These are phyloP conservation scores for Penicillium arizonense DNA, from an alignment of 495 filamentous ascomycete genomes.

Conservation along the genomic window DNA sequence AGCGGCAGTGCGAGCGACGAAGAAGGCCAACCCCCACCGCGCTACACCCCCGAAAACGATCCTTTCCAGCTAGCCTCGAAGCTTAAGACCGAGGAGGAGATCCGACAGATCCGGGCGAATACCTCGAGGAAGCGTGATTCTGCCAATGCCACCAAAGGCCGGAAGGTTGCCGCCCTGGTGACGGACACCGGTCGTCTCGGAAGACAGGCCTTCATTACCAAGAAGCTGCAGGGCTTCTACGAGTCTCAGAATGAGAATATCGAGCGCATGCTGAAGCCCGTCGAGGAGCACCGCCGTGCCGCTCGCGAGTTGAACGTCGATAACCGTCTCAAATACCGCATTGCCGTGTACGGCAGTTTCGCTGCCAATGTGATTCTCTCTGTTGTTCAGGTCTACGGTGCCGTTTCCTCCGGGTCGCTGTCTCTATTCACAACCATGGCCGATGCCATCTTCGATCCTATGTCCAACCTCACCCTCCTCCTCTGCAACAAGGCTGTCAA, in stretches of 20 bases:
- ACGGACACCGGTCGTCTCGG: slow-evolving; percentile 13
- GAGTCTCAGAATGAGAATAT: slow-evolving; percentile 91
- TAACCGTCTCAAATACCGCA: slow-evolving; percentile 80
- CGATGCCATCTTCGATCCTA: slow-evolving; percentile 91
- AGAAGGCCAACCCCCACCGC: slow-evolving; percentile 62
- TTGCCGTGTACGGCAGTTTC: slow-evolving; percentile 90
- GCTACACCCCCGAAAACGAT: slow-evolving; percentile 64
- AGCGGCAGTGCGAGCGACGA: slow-evolving; percentile 50
- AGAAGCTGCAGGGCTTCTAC: slow-evolving; percentile 82
- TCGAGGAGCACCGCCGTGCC: slow-evolving; percentile 82
- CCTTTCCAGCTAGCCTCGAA: slow-evolving; percentile 78
- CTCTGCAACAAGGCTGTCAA: slow-evolving; percentile 85
- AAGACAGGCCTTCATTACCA: slow-evolving; percentile 43
- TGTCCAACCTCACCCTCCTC: slow-evolving; percentile 87
- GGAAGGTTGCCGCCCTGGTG: slow-evolving; percentile 17
- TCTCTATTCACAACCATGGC: slow-evolving; percentile 98
- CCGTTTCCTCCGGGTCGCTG: slow-evolving; percentile 79
- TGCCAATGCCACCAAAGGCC: slow-evolving; percentile 41
- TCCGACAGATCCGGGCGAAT: slow-evolving; percentile 78
- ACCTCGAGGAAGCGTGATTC: slow-evolving; percentile 72
- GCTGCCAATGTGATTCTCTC: slow-evolving; percentile 78
- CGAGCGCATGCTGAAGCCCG: slow-evolving; percentile 83
- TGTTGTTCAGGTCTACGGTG: slow-evolving; percentile 82
- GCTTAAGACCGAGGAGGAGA: slow-evolving; percentile 75
- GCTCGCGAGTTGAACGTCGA: slow-evolving; percentile 76